Evolutionary conservation across 164 flowering plant genomes (phyloP), one percentile per base, ranked within the genome.

Genomic region (Akebia trifoliata): DNA sequence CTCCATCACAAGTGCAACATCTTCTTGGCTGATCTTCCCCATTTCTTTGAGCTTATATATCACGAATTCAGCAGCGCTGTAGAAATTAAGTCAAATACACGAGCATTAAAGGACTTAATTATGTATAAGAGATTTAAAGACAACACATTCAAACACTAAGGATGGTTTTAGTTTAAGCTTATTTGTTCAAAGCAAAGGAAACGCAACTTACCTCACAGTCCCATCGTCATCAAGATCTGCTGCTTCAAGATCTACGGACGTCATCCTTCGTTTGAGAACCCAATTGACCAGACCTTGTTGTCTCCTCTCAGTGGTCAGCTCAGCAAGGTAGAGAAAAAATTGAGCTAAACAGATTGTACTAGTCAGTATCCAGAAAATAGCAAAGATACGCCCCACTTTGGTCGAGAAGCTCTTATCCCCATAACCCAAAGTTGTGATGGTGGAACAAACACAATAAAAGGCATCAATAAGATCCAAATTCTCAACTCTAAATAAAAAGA

Each of bases 331-430:
- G n/a, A 84, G 80, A 51, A 76, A 81, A 50, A 83, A 76, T 75
- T 80, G 87, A 31, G 81, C 94, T 54, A 84, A 54, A 61, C 91
- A 84, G 11, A 88, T 63, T 6, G 94, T 87, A 42, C 94, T 72
- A 14, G 76, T 75, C 56, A 84, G 25, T 56, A 87, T 86, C 95
- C 97, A 91, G 50, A 87, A 67, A 8, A 84, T 56, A 20, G 96
- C 98, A 68, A 91, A 91, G 22, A 77, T 8, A 2, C 96, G 85
- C 2, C 98, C 98, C 0, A n/a, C 62, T 35, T 50, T 15, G 0
- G 92, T 84, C 24, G 98, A 81, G 73, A 91, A 91, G 65, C 92
- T 88, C 61, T 76, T 63, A 64, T 88, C 92, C 4, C 98, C 98
- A 65, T 86, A 91, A 0, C 98, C 96, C 40, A 87, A 76, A 29